Conservation (phyloP, 768 basidiomycete species). For the Pleurotus eryngii region DNA sequence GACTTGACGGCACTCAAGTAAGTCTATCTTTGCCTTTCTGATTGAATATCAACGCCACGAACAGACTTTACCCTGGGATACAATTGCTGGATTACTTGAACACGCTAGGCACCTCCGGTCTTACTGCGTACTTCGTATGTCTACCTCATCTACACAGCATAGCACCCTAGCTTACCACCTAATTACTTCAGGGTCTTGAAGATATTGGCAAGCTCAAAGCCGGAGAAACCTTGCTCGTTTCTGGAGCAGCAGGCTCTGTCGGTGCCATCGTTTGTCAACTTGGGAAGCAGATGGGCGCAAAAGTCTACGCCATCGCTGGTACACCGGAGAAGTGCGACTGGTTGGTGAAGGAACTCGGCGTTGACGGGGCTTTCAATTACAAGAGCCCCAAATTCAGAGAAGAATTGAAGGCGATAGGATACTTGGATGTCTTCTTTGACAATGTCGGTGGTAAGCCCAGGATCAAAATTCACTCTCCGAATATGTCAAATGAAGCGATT, state of each 20-base stretch:
- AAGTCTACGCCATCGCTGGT: slow-evolving; percentile 87
- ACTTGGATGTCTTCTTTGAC: slow-evolving; percentile 83
- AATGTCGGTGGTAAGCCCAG: slow-evolving; percentile 58
- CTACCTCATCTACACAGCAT: background rate
- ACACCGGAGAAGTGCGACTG: slow-evolving; percentile 79
- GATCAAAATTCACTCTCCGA: background rate
- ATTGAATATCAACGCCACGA: background rate
- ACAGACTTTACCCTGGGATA: slow-evolving; percentile 35
- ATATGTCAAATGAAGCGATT: background rate
- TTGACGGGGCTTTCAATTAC: slow-evolving; percentile 84
- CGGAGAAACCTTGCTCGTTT: slow-evolving; percentile 82
- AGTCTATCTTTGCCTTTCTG: slow-evolving; percentile 16
- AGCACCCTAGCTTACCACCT: slow-evolving; percentile 2
- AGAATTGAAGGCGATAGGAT: slow-evolving; percentile 75
- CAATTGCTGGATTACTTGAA: slow-evolving; percentile 77
- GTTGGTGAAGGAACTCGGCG: slow-evolving; percentile 81
- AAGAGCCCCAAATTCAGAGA: slow-evolving; percentile 69
- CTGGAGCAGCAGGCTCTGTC: slow-evolving; percentile 90
- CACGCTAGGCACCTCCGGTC: slow-evolving; percentile 68
- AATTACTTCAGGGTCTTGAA: slow-evolving; percentile 60
- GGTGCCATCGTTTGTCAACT: slow-evolving; percentile 84
- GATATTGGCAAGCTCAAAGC: slow-evolving; percentile 78
- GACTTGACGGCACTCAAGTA: slow-evolving; percentile 53
- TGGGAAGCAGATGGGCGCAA: slow-evolving; percentile 74
- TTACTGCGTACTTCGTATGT: slow-evolving; percentile 88